Conservation (phyloP, 805 yeast genomes). For the Schwanniomyces vanrijiae region DNA sequence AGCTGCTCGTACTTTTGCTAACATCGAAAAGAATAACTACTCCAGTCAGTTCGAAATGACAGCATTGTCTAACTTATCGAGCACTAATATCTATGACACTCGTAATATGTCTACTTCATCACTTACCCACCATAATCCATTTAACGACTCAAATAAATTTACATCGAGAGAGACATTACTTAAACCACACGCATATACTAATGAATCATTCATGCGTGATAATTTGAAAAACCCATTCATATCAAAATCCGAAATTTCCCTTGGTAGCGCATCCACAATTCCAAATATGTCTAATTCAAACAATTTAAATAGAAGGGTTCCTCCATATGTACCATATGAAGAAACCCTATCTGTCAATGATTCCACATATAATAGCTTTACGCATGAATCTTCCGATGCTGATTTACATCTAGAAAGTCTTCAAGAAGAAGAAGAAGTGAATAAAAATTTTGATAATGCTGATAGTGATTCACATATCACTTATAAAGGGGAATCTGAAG, state of each 20-base stretch:
- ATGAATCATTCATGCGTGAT: background rate
- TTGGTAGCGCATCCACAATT: background rate
- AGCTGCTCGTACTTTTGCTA: slow-evolving; percentile 1
- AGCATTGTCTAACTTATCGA: background rate
- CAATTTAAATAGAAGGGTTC: background rate
- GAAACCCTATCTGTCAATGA: background rate
- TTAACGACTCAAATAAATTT: background rate
- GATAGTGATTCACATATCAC: background rate
- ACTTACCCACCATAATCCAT: slow-evolving; percentile 1
- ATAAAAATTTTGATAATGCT: background rate
- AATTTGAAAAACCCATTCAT: background rate
- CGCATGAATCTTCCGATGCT: background rate
- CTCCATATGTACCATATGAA: background rate
- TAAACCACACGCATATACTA: background rate
- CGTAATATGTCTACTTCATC: background rate
- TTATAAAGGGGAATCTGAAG: background rate
- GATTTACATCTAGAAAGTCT: background rate
- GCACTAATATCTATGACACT: background rate
- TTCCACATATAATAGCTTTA: background rate
- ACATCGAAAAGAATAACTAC: slow-evolving; percentile 11
- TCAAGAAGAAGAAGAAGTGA: background rate
- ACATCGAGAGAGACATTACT: background rate
- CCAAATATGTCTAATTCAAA: background rate
- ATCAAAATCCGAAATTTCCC: background rate
- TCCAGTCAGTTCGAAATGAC: background rate